phyloP scores from a whole-genome alignment of 164 flowering plant genomes.

The Stephania yunnanensis region DNA sequence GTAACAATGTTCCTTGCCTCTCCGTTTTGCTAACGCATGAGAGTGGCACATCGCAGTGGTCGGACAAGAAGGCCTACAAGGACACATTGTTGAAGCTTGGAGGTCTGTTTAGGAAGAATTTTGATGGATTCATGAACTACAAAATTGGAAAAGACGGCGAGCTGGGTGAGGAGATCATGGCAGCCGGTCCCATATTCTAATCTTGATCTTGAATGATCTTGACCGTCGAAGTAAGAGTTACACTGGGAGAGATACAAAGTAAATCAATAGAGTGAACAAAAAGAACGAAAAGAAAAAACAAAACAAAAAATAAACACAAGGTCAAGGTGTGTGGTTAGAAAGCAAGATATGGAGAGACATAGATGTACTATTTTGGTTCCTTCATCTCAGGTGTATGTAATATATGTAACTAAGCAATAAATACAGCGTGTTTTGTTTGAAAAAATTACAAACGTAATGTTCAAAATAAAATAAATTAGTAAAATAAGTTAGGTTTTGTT shows the following conservation, averaged over 20 bases:
- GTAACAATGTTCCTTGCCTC: neutral
- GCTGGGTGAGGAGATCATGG: slow-evolving; percentile 78
- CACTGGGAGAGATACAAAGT: neutral
- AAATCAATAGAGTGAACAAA: neutral
- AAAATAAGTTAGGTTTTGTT: too few relatives aligned
- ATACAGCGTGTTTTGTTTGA: too few relatives aligned
- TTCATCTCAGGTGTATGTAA: too few relatives aligned
- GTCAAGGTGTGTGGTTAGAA: too few relatives aligned
- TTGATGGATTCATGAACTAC: slow-evolving; percentile 61
- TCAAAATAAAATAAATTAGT: too few relatives aligned
- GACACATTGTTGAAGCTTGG: slow-evolving; percentile 74
- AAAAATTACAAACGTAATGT: too few relatives aligned
- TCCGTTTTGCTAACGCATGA: neutral
- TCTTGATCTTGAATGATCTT: neutral
- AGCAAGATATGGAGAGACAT: too few relatives aligned
- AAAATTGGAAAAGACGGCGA: slow-evolving; percentile 77
- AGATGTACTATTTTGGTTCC: too few relatives aligned
- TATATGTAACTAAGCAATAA: too few relatives aligned
- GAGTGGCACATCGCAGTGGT: slow-evolving; percentile 52
- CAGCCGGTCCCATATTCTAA: slow-evolving; percentile 85
- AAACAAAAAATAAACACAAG: neutral
- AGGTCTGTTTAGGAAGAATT: slow-evolving; percentile 85
- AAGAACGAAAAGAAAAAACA: neutral
- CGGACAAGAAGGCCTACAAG: slow-evolving; percentile 65
- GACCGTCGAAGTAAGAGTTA: neutral